These are phyloP conservation scores for Paramecium octaurelia DNA, from an alignment of 73 alveolate species.

Conservation along the genomic window DNA sequence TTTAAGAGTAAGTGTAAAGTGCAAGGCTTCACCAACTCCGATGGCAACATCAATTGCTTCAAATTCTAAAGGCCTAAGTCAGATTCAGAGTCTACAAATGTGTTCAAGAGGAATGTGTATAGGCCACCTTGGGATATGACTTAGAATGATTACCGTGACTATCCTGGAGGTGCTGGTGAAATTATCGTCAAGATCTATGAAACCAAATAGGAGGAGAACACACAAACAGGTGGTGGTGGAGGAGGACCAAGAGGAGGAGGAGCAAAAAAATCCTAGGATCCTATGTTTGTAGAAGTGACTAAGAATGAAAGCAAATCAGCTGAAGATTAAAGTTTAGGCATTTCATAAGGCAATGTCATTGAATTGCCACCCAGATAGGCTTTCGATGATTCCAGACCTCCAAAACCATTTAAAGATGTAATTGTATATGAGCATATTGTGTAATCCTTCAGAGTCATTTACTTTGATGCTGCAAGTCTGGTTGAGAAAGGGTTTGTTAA, in stretches of 20 bases:
- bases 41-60: background rate
- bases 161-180: conserved; percentile 44
- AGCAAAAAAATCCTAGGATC: background rate
- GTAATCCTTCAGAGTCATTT: background rate
- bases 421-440: conserved; percentile 1
- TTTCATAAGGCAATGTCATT: conserved; percentile 10
- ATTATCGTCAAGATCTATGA: conserved; percentile 39
- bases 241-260: conserved; percentile 34
- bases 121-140: conserved; percentile 32
- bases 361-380: conserved; percentile 21
- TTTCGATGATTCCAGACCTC: background rate
- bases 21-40: background rate
- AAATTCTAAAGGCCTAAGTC: background rate
- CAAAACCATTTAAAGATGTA: background rate
- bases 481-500: background rate
- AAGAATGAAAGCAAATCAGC: conserved; percentile 3
- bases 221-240: conserved; percentile 3
- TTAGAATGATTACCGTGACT: background rate
- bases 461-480: background rate
- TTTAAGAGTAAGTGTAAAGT: background rate
- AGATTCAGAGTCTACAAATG: background rate
- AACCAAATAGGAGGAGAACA: background rate
- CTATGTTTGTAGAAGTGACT: background rate
- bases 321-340: background rate
- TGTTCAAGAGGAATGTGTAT: background rate